Conservation (phyloP, 139 green algal genomes). For the Chlamydomonas eustigma region DNA sequence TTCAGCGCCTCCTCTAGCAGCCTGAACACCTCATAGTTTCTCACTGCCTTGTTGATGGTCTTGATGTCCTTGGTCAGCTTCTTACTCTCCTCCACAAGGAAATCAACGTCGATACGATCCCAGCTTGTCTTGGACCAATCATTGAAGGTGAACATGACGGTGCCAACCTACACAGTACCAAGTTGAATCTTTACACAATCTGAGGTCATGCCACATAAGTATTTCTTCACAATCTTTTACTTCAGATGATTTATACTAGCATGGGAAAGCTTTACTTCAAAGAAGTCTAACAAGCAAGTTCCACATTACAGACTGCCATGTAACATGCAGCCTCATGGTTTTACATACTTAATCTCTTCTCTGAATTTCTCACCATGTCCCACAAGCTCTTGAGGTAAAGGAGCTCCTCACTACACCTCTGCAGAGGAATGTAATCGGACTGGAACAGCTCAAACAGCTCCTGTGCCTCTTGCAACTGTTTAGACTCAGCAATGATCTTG, state of each 20-base stretch:
- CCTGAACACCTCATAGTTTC: slow-evolving; percentile 75
- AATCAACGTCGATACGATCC: slow-evolving; percentile 84
- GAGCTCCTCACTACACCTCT: slow-evolving; percentile 82
- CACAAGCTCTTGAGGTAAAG: slow-evolving; percentile 72
- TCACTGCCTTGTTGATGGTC: slow-evolving; percentile 73
- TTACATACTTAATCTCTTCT: background rate
- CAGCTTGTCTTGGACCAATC: slow-evolving; percentile 82
- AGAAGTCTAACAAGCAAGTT: no score
- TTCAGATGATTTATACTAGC: no score
- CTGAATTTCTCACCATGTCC: slow-evolving; percentile 9
- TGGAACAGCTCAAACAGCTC: slow-evolving; percentile 80
- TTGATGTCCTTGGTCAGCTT: slow-evolving; percentile 79
- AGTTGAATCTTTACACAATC: no score
- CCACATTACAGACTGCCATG: no score
- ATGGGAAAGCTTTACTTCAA: no score
- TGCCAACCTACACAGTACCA: no score
- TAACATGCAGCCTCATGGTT: background rate
- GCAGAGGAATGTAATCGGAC: slow-evolving; percentile 74
- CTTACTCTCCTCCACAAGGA: slow-evolving; percentile 81
- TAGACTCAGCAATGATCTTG: slow-evolving; percentile 63
- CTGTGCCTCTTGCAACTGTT: slow-evolving; percentile 78
- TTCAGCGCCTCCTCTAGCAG: slow-evolving; percentile 79
- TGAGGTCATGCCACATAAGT: no score
- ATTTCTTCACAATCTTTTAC: no score
- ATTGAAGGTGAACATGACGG: slow-evolving; percentile 77